Evolutionary conservation across 805 yeast genomes (phyloP), one percentile per base, ranked within the genome.

Genomic region (Wickerhamiella spandovensis): DNA sequence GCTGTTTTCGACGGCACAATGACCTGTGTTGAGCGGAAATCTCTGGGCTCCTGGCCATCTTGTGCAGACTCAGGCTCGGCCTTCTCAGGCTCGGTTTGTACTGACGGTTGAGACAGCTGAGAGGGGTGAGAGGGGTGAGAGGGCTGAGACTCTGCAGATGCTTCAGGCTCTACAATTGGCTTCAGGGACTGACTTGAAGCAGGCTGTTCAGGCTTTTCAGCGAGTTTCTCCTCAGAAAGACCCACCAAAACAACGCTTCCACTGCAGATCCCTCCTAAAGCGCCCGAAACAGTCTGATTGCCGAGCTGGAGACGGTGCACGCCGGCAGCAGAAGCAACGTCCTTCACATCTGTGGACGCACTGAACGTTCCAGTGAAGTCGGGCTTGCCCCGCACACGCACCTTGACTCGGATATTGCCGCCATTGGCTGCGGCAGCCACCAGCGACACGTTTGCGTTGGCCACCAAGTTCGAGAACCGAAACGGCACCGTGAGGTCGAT

Each of bases 401-500:
- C 38, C 23, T 58, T 58, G 17, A 58, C 51, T 17, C 61, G 53
- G 9, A 55, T 41, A 15, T 38, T 17, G 7, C 45, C 45, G 10
- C 18, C 22, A 2, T 2, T 2, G 5, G 13, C 35, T n/a, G n/a
- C 2, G 9, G 42, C 25, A 7, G 17, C 10, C 12, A 48, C 48
- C 21, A 58, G 53, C 8, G 53, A 54, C 22, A 58, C 20, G 28
- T 48, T 47, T 1, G 61, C 60, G 32, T 57, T 56, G 53, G 50
- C 51, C 9, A 56, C 58, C 18, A 58, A 53, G 42, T 49, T 52
- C 10, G 59, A 48, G 32, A 56, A 49, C 32, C 62, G 53, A 24
- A 51, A 46, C 4, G 60, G 58, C 32, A 50, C 24, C 12, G 58
- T 53, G 25, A 56, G 53, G 44, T 58, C 62, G 4, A 59, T 47